Conservation (phyloP, 2,329 filamentous ascomycete species). For the Diplodia intermedia region DNA sequence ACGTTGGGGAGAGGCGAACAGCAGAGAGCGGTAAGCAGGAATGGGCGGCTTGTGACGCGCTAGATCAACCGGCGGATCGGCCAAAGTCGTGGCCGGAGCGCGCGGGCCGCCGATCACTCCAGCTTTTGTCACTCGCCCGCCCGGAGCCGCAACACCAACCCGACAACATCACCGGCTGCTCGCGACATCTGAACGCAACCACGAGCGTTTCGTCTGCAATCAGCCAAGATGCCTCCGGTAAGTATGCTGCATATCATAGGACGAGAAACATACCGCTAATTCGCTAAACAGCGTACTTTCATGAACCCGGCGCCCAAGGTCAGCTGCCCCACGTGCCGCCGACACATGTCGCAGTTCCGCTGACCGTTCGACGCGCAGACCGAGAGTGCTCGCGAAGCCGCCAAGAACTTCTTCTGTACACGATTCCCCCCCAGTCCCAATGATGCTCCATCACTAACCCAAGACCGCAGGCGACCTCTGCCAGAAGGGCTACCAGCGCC, state of each 20-base stretch:
- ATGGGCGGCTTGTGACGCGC: constrained; percentile 36
- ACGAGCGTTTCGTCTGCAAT: background rate
- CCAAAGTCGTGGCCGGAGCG: constrained; percentile 31
- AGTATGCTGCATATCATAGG: constrained; percentile 35
- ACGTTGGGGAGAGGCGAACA: constrained; percentile 31
- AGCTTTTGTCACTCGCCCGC: background rate
- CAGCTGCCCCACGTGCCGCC: background rate
- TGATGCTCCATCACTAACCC: background rate
- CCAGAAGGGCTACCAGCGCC: constrained; percentile 90
- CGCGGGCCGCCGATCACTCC: background rate
- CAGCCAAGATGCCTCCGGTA: constrained; percentile 63
- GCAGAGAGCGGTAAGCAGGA: constrained; percentile 34
- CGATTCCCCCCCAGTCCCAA: background rate
- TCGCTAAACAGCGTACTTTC: constrained; percentile 50
- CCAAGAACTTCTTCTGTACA: constrained; percentile 80
- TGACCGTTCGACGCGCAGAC: constrained; percentile 50
- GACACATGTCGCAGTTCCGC: background rate
- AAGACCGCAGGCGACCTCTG: constrained; percentile 70
- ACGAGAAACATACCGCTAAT: background rate
- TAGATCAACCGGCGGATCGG: constrained; percentile 37
- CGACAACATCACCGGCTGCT: background rate
- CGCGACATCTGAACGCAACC: background rate
- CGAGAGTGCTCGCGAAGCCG: constrained; percentile 73
- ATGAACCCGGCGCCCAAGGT: constrained; percentile 58
- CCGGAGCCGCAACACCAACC: constrained; percentile 29